Base-by-base conservation (phyloP, 2,329 filamentous ascomycete genomes). In the Paraphaeosphaeria minitans region DNA sequence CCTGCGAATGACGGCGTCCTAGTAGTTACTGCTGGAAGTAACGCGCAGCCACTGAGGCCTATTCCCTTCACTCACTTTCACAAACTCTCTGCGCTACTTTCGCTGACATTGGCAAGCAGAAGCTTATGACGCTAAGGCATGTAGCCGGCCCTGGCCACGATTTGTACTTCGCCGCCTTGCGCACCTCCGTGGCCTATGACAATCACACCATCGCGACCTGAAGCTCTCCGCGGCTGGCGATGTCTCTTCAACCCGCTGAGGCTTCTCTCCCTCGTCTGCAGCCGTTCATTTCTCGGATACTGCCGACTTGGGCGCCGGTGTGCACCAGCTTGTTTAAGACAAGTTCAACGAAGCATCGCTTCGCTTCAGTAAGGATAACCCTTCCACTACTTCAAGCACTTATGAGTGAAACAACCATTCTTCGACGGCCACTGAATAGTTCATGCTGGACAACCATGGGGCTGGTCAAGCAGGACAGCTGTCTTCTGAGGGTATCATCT, bases 391-490 rank as follows among this genome's bases (percentile, higher is more conserved):
- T 14, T 4, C 4, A 21, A n/a, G 19, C 47, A 35, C 29, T 31
- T n/a, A 49, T 49, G 47, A 50, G 29, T 50, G 47, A 50, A 22
- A 50, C 31, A 22, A 37, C 47, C 47, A 50, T 50, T 19, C 31
- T 35, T 19, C 13, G 47, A 50, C 47, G 47, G 47, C 31, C 47
- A 50, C 47, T 22, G 47, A 50, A 13, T 50, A 50, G 47, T 50
- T 48, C 47, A 22, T 50, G 47, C 46, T 50, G 47, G 47, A 50
- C 47, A 50, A 50, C 47, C 13, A 50, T 50, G 47, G 47, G 6
- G 46, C 46, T 33, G 46, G 46, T 33, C 45, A 49, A 37, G 29
- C 10, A 49, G 46, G 35, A 16, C 35, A 37, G 35, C 35, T 37
- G 13, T n/a, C 13, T 16, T 14, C 29, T 31, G 29, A 31, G 29